These are phyloP conservation scores for Alternaria novae-zelandiae DNA, from an alignment of 2,329 filamentous ascomycete species.

Conservation along the genomic window DNA sequence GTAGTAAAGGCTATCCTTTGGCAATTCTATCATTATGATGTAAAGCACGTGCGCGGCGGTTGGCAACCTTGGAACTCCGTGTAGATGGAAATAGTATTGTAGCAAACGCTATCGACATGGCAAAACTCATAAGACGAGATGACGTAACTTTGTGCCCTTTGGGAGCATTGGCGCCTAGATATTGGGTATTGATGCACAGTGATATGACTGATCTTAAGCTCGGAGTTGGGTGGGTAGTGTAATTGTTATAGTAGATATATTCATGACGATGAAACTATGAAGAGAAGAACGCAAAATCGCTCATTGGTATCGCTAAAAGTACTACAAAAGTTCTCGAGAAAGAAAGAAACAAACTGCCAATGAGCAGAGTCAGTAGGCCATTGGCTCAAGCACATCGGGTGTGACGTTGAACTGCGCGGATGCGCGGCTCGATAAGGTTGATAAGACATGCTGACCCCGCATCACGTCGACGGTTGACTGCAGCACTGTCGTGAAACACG, in stretches of 20 bases:
- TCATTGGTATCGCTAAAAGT: neutral
- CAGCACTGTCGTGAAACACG: slow-evolving; percentile 5
- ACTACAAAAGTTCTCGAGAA: neutral
- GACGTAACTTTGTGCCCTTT: neutral
- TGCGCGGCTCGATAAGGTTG: neutral
- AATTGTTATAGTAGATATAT: neutral
- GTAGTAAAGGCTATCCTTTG: neutral
- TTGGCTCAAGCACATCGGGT: neutral
- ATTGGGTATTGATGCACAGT: neutral
- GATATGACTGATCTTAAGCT: neutral
- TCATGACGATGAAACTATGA: neutral
- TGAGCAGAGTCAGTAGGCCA: neutral
- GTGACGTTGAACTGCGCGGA: neutral
- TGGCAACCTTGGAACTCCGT: too few species aligned
- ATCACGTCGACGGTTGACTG: slow-evolving; percentile 1
- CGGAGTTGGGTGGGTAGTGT: neutral
- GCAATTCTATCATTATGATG: neutral
- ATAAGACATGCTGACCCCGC: slow-evolving; percentile 8
- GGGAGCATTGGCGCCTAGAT: neutral
- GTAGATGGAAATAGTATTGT: neutral
- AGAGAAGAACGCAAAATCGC: neutral
- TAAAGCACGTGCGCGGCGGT: neutral
- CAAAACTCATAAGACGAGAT: neutral
- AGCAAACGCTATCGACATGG: neutral
- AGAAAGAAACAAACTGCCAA: neutral